Conservation (phyloP, 2,329 filamentous ascomycete genomes). For the Trichoderma sp. region DNA sequence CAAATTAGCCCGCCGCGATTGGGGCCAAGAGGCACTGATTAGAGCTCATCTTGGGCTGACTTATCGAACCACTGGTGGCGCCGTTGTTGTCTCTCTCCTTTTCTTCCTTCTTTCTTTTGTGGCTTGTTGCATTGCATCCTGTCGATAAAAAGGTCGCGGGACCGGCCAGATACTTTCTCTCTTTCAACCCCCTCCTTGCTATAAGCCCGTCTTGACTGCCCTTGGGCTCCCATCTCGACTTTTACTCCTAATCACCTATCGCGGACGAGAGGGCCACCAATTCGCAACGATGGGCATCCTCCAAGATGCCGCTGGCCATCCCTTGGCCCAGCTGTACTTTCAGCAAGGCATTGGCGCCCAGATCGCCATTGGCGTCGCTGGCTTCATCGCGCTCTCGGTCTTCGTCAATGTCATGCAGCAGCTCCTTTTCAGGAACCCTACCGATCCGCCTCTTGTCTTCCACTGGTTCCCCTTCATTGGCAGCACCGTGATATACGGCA, state of each 20-base stretch:
- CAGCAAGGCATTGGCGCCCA: constrained; percentile 54
- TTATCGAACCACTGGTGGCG: constrained; percentile 27
- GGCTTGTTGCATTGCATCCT: neutral
- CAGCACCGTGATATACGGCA: constrained; percentile 91
- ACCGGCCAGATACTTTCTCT: constrained; percentile 3
- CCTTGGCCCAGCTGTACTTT: constrained; percentile 54
- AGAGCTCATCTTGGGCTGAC: constrained; percentile 25
- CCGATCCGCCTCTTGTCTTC: constrained; percentile 80
- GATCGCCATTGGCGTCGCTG: constrained; percentile 49
- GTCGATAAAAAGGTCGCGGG: constrained; percentile 22
- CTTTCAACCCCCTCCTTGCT: constrained; percentile 9
- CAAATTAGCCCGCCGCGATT: constrained; percentile 11
- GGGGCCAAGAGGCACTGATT: constrained; percentile 10
- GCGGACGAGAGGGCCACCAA: neutral
- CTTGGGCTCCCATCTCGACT: neutral
- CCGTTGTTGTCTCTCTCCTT: constrained; percentile 8
- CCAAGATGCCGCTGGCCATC: constrained; percentile 54
- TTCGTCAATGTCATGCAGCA: constrained; percentile 80
- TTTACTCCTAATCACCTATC: neutral
- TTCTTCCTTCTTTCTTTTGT: neutral
- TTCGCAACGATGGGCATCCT: constrained; percentile 57
- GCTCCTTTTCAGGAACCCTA: constrained; percentile 77
- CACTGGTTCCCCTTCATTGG: constrained; percentile 83
- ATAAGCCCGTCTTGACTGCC: neutral
- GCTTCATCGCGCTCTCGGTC: constrained; percentile 60